These are phyloP conservation scores for Thuja plicata DNA, from an alignment of 83 land plant genomes.

Conservation along the genomic window DNA sequence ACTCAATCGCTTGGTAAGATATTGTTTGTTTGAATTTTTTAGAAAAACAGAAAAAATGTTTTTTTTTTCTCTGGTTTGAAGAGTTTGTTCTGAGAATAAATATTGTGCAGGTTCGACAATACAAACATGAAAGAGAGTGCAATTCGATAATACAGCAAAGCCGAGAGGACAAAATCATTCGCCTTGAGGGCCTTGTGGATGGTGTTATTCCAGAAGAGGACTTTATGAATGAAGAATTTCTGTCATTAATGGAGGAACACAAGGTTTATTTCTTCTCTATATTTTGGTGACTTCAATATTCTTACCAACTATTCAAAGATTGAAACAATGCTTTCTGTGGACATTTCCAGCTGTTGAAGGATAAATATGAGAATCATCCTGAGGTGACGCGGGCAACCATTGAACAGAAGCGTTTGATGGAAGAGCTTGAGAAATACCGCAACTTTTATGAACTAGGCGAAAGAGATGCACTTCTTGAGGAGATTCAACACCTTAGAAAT, in stretches of 20 bases:
- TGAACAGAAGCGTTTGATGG: conserved; percentile 28
- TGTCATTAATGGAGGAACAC: conserved; percentile 30
- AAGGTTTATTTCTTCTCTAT: conserved; percentile 29
- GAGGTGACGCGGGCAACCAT: conserved; percentile 36
- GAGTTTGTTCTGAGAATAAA: conserved; percentile 16
- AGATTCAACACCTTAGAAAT: conserved; percentile 49
- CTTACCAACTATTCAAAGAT: not conserved
- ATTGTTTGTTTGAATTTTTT: not conserved
- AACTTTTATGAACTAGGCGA: conserved; percentile 52
- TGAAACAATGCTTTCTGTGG: not conserved
- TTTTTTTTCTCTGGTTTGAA: not conserved
- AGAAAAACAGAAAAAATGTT: not conserved
- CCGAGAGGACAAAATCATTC: conserved; percentile 36
- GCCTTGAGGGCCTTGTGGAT: conserved; percentile 45
- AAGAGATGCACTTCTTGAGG: conserved; percentile 67
- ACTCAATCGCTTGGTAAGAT: conserved; percentile 71
- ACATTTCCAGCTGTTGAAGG: conserved; percentile 31
- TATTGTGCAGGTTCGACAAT: conserved; percentile 55
- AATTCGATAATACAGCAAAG: conserved; percentile 40
- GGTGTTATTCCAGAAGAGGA: conserved; percentile 33
- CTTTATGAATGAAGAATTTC: conserved; percentile 32
- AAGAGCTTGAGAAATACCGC: conserved; percentile 38
- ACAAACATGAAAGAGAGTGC: conserved; percentile 46
- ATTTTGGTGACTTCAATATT: not conserved
- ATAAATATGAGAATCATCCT: conserved; percentile 41